Conservation (phyloP, 75 land plant species). For the Sequoia sempervirens region DNA sequence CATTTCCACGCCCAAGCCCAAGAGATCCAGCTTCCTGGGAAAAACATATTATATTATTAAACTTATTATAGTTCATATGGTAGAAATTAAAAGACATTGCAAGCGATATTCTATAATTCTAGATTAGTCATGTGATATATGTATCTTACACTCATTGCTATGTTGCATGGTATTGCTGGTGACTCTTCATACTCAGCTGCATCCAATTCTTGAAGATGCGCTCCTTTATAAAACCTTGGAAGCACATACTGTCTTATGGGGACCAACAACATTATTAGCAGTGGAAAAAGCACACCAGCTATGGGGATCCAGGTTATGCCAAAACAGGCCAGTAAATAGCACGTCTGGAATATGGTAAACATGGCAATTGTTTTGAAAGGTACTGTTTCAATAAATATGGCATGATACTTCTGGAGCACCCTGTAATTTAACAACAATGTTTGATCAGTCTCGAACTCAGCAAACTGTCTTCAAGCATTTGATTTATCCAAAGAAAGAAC, state of each 20-base stretch:
- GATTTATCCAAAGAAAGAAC: not conserved
- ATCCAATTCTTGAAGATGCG: slow-evolving; percentile 62
- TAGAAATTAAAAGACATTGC: not conserved
- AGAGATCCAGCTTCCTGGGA: slow-evolving; percentile 9
- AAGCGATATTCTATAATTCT: not conserved
- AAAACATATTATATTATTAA: not conserved
- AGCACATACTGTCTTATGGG: slow-evolving; percentile 76
- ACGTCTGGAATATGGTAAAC: slow-evolving; percentile 78
- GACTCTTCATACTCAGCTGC: slow-evolving; percentile 67
- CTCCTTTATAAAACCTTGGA: slow-evolving; percentile 65
- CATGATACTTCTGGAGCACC: slow-evolving; percentile 71
- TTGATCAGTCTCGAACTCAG: slow-evolving; percentile 4
- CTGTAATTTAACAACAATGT: slow-evolving; percentile 20
- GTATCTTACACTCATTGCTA: slow-evolving; percentile 14
- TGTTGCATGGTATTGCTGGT: slow-evolving; percentile 44
- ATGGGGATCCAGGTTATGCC: slow-evolving; percentile 86
- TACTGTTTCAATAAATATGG: slow-evolving; percentile 77
- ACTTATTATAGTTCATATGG: not conserved
- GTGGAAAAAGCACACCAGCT: slow-evolving; percentile 90
- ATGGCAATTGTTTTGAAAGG: slow-evolving; percentile 73
- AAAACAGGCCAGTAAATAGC: slow-evolving; percentile 64
- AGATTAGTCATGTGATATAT: not conserved
- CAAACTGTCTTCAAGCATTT: not conserved
- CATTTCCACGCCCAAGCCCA: slow-evolving; percentile 1
- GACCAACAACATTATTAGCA: slow-evolving; percentile 83